These are phyloP conservation scores for Dendrobium nobile DNA, from an alignment of 106 monocot genomes.

Conservation along the genomic window DNA sequence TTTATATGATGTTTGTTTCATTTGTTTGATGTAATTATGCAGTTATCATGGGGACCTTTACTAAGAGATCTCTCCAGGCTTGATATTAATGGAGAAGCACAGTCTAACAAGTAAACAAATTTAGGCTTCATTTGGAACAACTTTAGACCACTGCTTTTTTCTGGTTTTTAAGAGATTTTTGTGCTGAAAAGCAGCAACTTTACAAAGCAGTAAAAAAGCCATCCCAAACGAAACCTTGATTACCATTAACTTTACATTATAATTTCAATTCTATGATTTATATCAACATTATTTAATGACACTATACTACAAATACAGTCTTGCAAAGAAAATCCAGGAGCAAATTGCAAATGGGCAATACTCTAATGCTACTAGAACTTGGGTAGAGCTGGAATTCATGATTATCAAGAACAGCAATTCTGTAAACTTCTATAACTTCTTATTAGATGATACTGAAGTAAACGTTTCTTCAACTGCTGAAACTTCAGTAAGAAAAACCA, in stretches of 20 bases:
- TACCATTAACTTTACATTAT: not conserved
- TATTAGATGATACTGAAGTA: conserved; percentile 26
- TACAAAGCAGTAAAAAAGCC: too few relatives aligned
- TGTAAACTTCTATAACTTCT: conserved; percentile 79
- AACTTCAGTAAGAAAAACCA: not conserved
- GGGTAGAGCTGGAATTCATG: conserved; percentile 40
- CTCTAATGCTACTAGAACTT: conserved; percentile 37
- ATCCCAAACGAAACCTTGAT: not conserved
- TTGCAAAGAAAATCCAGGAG: conserved; percentile 45
- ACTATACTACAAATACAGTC: conserved; percentile 12
- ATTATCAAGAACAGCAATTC: conserved; percentile 23
- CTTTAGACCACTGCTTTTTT: too few relatives aligned
- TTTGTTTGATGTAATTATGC: not conserved
- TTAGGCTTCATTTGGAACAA: too few relatives aligned
- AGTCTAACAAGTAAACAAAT: conserved; percentile 7
- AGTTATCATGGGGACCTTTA: conserved; percentile 17
- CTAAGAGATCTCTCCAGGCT: conserved; percentile 11
- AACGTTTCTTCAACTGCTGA: not conserved
- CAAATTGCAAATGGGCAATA: conserved; percentile 37
- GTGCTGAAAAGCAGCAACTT: too few relatives aligned
- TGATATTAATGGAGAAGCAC: not conserved
- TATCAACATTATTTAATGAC: too few relatives aligned
- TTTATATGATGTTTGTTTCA: not conserved
- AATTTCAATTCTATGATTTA: too few relatives aligned
- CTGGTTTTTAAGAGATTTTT: too few relatives aligned